Conservation (phyloP, 1,139 yeast genomes). For the Saccharomyces hybrid region DNA sequence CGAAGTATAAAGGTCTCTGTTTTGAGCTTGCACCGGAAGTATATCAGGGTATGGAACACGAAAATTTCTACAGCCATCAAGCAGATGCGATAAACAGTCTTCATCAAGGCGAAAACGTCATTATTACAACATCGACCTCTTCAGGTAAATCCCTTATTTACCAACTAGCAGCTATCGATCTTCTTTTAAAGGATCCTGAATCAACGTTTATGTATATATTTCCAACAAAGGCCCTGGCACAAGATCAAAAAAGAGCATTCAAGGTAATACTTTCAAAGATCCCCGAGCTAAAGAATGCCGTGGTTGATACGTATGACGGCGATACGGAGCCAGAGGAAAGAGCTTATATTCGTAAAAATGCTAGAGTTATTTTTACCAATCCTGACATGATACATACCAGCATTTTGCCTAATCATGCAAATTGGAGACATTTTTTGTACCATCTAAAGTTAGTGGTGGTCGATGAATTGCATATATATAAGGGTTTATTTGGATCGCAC, state of each 20-base stretch:
- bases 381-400: constrained; percentile 92
- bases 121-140: constrained; percentile 87
- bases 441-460: constrained; percentile 68
- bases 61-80: constrained; percentile 70
- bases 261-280: constrained; percentile 49
- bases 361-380: constrained; percentile 81
- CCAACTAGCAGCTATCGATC: constrained; percentile 70
- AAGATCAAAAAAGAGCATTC: constrained; percentile 83
- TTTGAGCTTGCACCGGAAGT: constrained; percentile 42
- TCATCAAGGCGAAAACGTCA: constrained; percentile 51
- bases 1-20: constrained; percentile 39
- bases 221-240: constrained; percentile 96
- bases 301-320: constrained; percentile 84
- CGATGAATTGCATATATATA: constrained; percentile 86
- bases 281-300: constrained; percentile 23
- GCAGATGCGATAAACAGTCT: constrained; percentile 62
- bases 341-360: constrained; percentile 45
- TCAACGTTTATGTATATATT: constrained; percentile 80
- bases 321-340: constrained; percentile 66
- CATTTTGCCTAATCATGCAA: constrained; percentile 63
- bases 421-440: constrained; percentile 64
- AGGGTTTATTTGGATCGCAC: constrained; percentile 87
- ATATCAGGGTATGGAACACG: constrained; percentile 40
- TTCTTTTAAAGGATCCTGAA: constrained; percentile 41
- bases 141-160: constrained; percentile 92